phyloP scores from a whole-genome alignment of 1,139 yeast species.

The Debaryomycetaceae sp. region DNA sequence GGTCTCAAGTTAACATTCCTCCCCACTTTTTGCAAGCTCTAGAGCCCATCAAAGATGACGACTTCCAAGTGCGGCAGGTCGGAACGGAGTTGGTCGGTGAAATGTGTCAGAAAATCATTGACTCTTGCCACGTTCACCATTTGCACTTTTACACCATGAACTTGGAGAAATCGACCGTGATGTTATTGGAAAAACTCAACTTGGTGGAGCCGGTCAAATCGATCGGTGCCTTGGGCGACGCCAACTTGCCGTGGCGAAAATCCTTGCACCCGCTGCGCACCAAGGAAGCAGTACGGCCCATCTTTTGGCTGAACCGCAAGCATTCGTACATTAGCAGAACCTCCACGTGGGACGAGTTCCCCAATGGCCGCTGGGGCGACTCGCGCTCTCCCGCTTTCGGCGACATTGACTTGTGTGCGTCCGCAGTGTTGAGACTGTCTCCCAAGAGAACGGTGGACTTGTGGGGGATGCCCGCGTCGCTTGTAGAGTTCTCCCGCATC shows the following conservation, averaged over 20 bases:
- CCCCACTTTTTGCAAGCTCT: conserved; percentile 56
- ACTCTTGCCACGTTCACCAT: conserved; percentile 69
- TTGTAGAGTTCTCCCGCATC: conserved; percentile 49
- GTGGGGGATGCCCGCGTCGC: conserved; percentile 72
- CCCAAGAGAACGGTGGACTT: conserved; percentile 67
- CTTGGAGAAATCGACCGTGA: conserved; percentile 78
- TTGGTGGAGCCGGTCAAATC: conserved; percentile 38
- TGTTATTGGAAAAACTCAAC: conserved; percentile 70
- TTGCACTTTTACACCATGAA: conserved; percentile 96
- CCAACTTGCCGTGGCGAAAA: conserved; percentile 76
- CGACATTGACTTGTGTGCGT: conserved; percentile 70
- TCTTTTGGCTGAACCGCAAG: conserved; percentile 93
- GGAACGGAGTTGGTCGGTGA: conserved; percentile 79
- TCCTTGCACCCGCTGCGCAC: conserved; percentile 74
- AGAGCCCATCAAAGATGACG: conserved; percentile 85
- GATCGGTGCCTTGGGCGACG: conserved; percentile 29
- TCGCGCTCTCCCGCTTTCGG: conserved; percentile 91
- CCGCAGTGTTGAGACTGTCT: conserved; percentile 70
- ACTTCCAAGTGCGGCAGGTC: conserved; percentile 71
- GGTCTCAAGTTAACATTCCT: conserved; percentile 85
- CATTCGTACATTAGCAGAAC: conserved; percentile 85
- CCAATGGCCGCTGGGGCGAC: conserved; percentile 94
- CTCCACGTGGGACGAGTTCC: conserved; percentile 90
- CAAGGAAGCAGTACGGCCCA: conserved; percentile 82
- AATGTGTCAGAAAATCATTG: conserved; percentile 66